Conservation (phyloP, 2,329 filamentous ascomycete species). For the Apiospora phragmitis region DNA sequence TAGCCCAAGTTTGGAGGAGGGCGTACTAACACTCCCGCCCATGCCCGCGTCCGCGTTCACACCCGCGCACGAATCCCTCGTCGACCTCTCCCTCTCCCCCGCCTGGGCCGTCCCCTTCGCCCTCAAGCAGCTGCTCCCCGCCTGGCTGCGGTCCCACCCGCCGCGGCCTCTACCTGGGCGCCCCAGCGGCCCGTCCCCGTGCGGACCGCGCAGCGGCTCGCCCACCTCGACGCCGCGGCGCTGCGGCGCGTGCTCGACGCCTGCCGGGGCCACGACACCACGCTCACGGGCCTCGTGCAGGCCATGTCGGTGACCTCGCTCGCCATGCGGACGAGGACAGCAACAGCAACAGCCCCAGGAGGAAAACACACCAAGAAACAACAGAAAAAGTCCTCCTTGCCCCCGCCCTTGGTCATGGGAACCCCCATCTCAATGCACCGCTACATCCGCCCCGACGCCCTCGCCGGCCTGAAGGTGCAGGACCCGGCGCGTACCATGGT, state of each 20-base stretch:
- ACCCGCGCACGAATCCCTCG: conserved; percentile 25
- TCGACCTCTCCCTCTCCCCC: conserved; percentile 21
- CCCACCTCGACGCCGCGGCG: conserved; percentile 18
- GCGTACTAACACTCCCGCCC: conserved; percentile 15
- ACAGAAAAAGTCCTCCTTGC: neutral
- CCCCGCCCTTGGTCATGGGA: conserved; percentile 10
- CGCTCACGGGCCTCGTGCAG: conserved; percentile 30
- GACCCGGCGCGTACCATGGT: conserved; percentile 17
- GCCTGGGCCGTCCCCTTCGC: conserved; percentile 10
- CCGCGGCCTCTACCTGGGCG: conserved; percentile 23
- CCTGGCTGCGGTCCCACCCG: neutral
- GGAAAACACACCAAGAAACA: conserved; percentile 9
- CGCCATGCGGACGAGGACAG: conserved; percentile 15
- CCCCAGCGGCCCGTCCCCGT: conserved; percentile 19
- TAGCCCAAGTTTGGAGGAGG: neutral
- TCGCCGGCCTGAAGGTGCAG: neutral
- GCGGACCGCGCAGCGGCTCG: conserved; percentile 21
- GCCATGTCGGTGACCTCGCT: conserved; percentile 25
- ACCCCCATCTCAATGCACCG: conserved; percentile 26
- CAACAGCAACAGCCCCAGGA: neutral
- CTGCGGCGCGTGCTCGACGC: conserved; percentile 21
- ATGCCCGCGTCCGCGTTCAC: conserved; percentile 18
- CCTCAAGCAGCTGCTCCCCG: neutral
- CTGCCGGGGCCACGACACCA: conserved; percentile 30
- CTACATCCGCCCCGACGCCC: conserved; percentile 16